Conservation (phyloP, 345 rosid species). For the Salix viminalis region DNA sequence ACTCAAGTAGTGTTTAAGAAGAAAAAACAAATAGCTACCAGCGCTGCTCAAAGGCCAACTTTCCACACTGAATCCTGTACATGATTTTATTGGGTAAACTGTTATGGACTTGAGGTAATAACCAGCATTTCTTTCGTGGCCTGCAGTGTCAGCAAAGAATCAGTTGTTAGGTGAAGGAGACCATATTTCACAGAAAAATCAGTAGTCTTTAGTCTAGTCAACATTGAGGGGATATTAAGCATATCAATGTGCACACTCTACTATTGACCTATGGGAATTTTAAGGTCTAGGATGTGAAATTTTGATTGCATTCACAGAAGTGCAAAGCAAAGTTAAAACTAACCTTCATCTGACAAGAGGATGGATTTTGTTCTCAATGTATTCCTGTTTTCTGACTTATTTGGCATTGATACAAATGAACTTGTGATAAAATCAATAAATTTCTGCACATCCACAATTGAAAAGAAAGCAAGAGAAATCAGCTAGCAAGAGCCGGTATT, state of each 20-base stretch:
- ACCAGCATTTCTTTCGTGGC: slow-evolving; percentile 29
- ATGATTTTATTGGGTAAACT: slow-evolving; percentile 87
- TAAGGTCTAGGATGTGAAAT: neutral
- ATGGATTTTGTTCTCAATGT: slow-evolving; percentile 25
- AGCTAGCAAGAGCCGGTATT: neutral
- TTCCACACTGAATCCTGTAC: slow-evolving; percentile 72
- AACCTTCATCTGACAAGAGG: slow-evolving; percentile 41
- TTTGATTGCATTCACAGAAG: neutral
- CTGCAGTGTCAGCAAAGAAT: slow-evolving; percentile 38
- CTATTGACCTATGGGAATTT: neutral
- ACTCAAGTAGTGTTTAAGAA: neutral
- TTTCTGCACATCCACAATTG: slow-evolving; percentile 43
- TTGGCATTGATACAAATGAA: slow-evolving; percentile 53
- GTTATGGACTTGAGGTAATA: slow-evolving; percentile 56
- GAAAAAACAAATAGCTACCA: slow-evolving; percentile 40
- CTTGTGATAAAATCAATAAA: slow-evolving; percentile 62
- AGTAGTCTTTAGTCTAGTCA: neutral
- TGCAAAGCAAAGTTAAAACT: neutral
- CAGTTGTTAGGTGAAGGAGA: slow-evolving; percentile 9
- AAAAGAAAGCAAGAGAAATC: neutral
- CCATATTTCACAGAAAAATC: neutral
- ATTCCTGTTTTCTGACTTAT: slow-evolving; percentile 31
- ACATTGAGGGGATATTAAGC: neutral
- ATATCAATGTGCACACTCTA: neutral
- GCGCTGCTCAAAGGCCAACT: slow-evolving; percentile 83